Conservation (phyloP, 1,139 yeast genomes). For the Hyphopichia pseudoburtonii region DNA sequence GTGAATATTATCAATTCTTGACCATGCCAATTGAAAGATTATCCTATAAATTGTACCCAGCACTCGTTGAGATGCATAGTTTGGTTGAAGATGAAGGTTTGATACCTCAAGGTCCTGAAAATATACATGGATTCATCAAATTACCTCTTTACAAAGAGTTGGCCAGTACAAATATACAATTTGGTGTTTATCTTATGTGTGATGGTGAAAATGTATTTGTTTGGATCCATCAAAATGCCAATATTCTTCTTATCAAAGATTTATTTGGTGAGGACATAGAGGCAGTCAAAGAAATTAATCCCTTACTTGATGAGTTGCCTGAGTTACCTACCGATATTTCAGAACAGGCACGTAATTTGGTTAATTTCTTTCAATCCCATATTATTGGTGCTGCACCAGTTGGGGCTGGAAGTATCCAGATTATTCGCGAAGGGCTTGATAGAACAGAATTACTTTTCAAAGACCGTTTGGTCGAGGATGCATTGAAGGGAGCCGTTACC, state of each 20-base stretch:
- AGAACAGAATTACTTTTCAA: constrained; percentile 58
- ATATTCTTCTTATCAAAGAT: constrained; percentile 67
- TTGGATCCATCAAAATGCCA: constrained; percentile 73
- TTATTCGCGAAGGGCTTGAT: constrained; percentile 68
- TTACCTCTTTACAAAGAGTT: constrained; percentile 54
- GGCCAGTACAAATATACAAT: constrained; percentile 48
- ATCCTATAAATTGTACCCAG: constrained; percentile 74
- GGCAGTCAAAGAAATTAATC: constrained; percentile 43
- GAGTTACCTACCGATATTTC: constrained; percentile 69
- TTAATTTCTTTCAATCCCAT: constrained; percentile 48
- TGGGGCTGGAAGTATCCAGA: constrained; percentile 48
- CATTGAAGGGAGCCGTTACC: constrained; percentile 26
- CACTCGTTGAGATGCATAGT: constrained; percentile 71
- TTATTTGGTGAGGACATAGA: constrained; percentile 62
- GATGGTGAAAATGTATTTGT: constrained; percentile 64
- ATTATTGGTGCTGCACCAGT: constrained; percentile 31
- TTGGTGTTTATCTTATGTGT: constrained; percentile 79
- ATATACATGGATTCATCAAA: constrained; percentile 47
- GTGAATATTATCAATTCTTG: constrained; percentile 54
- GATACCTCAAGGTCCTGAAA: constrained; percentile 34
- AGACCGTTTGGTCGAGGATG: constrained; percentile 73
- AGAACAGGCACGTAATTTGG: constrained; percentile 61
- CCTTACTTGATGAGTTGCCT: constrained; percentile 66
- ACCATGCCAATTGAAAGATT: constrained; percentile 60
- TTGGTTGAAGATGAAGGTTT: constrained; percentile 57